Evolutionary conservation across 805 yeast species (phyloP).

Genomic region (Wickerhamiella azymoides): DNA sequence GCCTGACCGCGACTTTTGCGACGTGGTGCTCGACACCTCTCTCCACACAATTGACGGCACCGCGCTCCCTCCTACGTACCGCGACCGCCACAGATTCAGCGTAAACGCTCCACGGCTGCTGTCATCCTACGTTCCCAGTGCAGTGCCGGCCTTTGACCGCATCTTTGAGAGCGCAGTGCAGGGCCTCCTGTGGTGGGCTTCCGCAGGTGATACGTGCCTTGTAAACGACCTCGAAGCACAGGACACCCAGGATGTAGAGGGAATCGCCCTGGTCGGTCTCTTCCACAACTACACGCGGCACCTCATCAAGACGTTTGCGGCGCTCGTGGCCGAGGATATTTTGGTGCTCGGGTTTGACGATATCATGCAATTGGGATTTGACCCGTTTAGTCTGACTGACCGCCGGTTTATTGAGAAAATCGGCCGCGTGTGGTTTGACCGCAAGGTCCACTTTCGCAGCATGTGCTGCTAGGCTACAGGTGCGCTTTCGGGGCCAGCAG

Average conservation of each 20-base stretch:
- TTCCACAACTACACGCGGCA: conserved; percentile 37
- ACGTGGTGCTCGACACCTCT: conserved; percentile 10
- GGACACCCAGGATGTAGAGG: conserved; percentile 31
- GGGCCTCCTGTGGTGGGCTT: conserved; percentile 78
- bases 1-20: conserved; percentile 17
- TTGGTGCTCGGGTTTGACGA: conserved; percentile 29
- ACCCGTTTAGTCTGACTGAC: conserved; percentile 37
- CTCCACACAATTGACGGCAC: conserved; percentile 9
- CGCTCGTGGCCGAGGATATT: conserved; percentile 25
- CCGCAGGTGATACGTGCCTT: conserved; percentile 51
- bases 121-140: neutral
- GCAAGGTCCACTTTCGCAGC: conserved; percentile 29
- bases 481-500: too few species aligned
- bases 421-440: conserved; percentile 36
- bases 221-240: conserved; percentile 19
- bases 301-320: conserved; percentile 29
- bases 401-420: conserved; percentile 32
- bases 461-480: conserved; percentile 20
- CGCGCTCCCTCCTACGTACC: conserved; percentile 16
- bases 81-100: conserved; percentile 20
- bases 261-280: conserved; percentile 33
- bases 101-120: neutral
- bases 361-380: conserved; percentile 43
- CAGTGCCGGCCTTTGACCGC: neutral
- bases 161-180: conserved; percentile 13